Evolutionary conservation across 1,284 basidiomycete genomes (phyloP), one percentile per base, ranked within the genome.

Genomic region (Pseudozyma sp.): DNA sequence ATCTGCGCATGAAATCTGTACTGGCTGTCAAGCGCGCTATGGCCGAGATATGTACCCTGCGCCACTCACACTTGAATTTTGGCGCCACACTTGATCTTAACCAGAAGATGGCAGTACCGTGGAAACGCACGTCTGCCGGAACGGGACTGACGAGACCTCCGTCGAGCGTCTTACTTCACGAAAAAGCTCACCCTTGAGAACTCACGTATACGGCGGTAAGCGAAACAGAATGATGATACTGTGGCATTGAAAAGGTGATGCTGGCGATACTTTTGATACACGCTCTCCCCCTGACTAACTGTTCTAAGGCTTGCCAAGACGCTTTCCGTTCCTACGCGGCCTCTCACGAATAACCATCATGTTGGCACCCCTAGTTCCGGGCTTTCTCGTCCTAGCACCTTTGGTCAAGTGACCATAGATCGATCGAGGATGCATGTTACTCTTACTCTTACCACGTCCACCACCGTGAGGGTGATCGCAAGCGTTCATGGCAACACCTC

Each of bases 401-500:
- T 96, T 94, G 34, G 93, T 92, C 71, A 93, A 89, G 90, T 93
- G 93, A 68, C 95, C 95, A 89, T 92, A 95, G 60, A 93, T 91
- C 25, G 93, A 82, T 25, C 79, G 62, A 4, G 83, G 83, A 43
- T 81, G 79, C 77, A 81, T 83, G 89, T 96, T 92, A 74, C 93
- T 93, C 89, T 98, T 98, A 66, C 92, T 93, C 87, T 97, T 97
- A 83, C 96, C 96, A 87, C 96, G 92, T 85, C 96, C 95, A 88
- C 96, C 96, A 87, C 96, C 96, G 86, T 95, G 95, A 72, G 96
- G 95, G 87, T 99, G 96, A 86, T 98, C 96, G 68, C 89, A 89
- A 89, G 94, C 92, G 87, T 99, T 99, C 96, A 97, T 98, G 31
- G 96, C 96, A 71, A 97, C 91, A 91, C 96, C 96, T 85, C 96